A percentile compares a stretch with the other conserved stretches of the same genome.
Conservation (phyloP, 805 yeast species). For the Monosporozyma aquatica region DNA sequence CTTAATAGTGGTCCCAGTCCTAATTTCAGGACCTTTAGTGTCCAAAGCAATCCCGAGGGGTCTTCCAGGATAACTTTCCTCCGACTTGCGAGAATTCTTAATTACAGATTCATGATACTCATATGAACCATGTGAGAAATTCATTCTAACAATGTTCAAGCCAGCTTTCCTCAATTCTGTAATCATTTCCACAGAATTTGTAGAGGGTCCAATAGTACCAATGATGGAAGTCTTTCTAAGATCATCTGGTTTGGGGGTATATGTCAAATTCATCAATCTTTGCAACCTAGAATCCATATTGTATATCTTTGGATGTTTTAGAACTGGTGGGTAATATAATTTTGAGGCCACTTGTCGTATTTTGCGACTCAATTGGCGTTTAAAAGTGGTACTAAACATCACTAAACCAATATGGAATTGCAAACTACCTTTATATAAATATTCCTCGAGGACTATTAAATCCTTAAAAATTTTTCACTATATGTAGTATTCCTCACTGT, state of each 20-base stretch:
- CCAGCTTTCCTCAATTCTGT: constrained; percentile 92
- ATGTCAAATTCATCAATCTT: constrained; percentile 77
- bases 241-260: constrained; percentile 54
- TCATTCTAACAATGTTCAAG: constrained; percentile 94
- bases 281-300: constrained; percentile 41
- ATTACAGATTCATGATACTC: constrained; percentile 95
- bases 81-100: constrained; percentile 93
- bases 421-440: too few species aligned
- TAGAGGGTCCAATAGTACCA: constrained; percentile 98
- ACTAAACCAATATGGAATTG: too few species aligned
- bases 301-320: neutral
- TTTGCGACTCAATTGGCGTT: too few species aligned
- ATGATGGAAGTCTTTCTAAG: constrained; percentile 92
- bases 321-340: neutral
- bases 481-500: too few species aligned
- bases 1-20: constrained; percentile 89
- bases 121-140: constrained; percentile 96
- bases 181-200: constrained; percentile 78
- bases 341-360: too few species aligned
- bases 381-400: too few species aligned
- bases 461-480: too few species aligned
- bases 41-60: constrained; percentile 97
- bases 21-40: constrained; percentile 98
- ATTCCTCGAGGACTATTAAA: too few species aligned
- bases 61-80: constrained; percentile 82